A percentile compares a stretch with the other conserved stretches of the same genome.
Evolutionary conservation across 805 yeast genomes (phyloP).

Genomic region (Yamadazyma insecticola): DNA sequence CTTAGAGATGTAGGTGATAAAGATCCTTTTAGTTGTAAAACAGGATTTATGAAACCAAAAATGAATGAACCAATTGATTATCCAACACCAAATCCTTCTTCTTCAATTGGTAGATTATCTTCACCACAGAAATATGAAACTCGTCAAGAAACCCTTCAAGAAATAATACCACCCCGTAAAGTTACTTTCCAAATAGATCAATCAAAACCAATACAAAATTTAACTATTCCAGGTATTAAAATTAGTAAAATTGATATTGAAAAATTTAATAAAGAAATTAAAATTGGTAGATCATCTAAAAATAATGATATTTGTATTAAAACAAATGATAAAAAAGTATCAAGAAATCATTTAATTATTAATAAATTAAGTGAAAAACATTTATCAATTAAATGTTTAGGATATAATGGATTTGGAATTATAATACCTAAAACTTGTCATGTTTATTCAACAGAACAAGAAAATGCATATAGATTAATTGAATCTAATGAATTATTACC

Average conservation of each 20-base stretch:
- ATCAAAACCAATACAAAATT: conserved; percentile 6
- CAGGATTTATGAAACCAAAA: too few relatives aligned
- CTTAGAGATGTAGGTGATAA: conserved; percentile 22
- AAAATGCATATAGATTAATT: conserved; percentile 17
- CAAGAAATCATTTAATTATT: conserved; percentile 61
- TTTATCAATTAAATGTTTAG: conserved; percentile 63
- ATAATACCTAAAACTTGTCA: conserved; percentile 51
- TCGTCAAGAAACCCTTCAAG: neutral
- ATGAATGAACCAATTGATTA: conserved; percentile 19
- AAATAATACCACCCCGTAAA: conserved; percentile 6
- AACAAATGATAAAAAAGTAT: conserved; percentile 50
- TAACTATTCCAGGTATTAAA: conserved; percentile 17
- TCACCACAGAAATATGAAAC: conserved; percentile 22
- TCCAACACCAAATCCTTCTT: conserved; percentile 74
- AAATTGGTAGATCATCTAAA: conserved; percentile 67
- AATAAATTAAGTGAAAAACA: conserved; percentile 35
- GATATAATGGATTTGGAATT: conserved; percentile 76
- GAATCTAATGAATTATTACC: conserved; percentile 8
- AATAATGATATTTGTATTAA: conserved; percentile 49
- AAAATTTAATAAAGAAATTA: conserved; percentile 34
- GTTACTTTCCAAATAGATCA: conserved; percentile 10
- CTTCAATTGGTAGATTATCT: conserved; percentile 37
- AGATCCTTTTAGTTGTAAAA: too few relatives aligned
- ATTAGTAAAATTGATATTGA: conserved; percentile 35
- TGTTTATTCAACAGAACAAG: conserved; percentile 20